Conservation (phyloP, 257 asterid species). For the Ajuga chamaepitys region DNA sequence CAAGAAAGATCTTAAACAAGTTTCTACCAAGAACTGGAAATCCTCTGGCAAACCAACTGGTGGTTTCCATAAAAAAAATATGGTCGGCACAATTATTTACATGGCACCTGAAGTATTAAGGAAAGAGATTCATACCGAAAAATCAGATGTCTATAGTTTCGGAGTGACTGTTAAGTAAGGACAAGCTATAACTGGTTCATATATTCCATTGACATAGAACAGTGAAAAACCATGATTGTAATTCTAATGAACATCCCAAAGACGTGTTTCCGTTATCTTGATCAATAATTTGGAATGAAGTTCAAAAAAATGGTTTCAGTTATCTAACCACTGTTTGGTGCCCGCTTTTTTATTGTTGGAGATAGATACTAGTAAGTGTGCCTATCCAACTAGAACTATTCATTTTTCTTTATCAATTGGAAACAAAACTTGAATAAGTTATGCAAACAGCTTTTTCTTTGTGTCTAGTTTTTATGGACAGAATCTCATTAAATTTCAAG, state of each 20-base stretch:
- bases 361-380: background rate
- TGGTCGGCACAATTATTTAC: constrained; percentile 96
- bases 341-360: background rate
- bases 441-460: constrained; percentile 1
- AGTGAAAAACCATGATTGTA: background rate
- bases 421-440: background rate
- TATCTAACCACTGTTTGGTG: background rate
- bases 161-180: constrained; percentile 83
- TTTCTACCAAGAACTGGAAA: constrained; percentile 63
- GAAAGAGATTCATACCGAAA: constrained; percentile 83
- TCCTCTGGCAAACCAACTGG: constrained; percentile 96
- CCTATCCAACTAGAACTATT: background rate
- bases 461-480: background rate
- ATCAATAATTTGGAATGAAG: background rate
- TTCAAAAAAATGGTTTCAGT: background rate
- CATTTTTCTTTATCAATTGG: background rate
- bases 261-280: too few relatives aligned
- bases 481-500: background rate
- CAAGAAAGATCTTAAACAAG: constrained; percentile 61
- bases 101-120: constrained; percentile 96
- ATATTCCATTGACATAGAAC: background rate
- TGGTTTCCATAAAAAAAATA: constrained; percentile 89
- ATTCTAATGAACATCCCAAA: background rate
- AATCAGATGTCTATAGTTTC: constrained; percentile 93
- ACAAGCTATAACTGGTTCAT: constrained; percentile 7